Base-by-base conservation (phyloP, 2,329 filamentous ascomycete genomes). In the Ophiostoma ulmi region DNA sequence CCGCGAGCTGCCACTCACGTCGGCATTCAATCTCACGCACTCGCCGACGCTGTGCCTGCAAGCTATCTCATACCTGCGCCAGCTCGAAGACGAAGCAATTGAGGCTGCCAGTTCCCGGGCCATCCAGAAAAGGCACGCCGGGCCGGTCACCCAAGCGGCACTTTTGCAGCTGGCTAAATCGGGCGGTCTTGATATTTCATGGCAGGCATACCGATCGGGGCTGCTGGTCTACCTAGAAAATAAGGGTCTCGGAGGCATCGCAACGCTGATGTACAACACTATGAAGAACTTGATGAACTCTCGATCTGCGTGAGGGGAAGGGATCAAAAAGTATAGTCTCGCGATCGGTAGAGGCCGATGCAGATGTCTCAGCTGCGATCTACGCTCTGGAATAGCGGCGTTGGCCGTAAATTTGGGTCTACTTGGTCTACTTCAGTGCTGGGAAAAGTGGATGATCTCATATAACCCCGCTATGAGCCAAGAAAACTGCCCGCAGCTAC, bases 221-320 rank as follows among this genome's bases (percentile, higher is more conserved):
- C 89, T 94, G 73, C 80, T 97, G 71, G 83, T 84, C 68, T 87
- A 88, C 79, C 79, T 96, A 73, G 89, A 90, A 72, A 81, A 80
- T 6, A 85, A 84, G 69, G 90, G 90, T 0, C 83, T 91, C 65
- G 80, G 78, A 13, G 93, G 93, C 0, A 83, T 94, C 39, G 85
- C 86, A 20, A 84, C 89, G 73, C 80, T 96, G 75, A 90, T 96
- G 84, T 91, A 91, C 78, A 92, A 88, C 75, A 94, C 91, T 1
- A 93, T 95, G 87, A 92, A 90, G 77, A 87, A 90, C 68, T 79
- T 94, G 75, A 88, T 88, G 79, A 86, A 82, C 72, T 79, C 80
- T 14, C 71, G 72, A 68, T 55, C 63, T 26, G 39, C 65, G 11
- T 67, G n/a, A 39, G 8, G 36, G 11, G 11, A 39, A 36, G 36